Evolutionary conservation across 164 flowering plant species (phyloP).

Genomic region (Chimonanthus praecox): DNA sequence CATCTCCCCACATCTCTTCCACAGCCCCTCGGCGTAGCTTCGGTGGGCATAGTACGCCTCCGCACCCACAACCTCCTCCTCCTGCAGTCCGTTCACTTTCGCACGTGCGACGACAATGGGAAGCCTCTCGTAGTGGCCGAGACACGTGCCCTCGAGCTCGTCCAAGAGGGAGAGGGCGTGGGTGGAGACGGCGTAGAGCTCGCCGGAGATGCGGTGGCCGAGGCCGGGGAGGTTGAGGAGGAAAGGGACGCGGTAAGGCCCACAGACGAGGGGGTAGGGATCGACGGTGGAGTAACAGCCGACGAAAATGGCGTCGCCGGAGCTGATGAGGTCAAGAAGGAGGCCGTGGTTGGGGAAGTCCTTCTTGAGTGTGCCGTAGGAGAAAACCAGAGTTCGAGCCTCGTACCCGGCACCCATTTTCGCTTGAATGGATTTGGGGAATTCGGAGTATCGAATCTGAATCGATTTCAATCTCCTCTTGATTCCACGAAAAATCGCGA

Average conservation of each 20-base stretch:
- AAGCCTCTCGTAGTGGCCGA: conserved; percentile 67
- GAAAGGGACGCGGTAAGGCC: conserved; percentile 83
- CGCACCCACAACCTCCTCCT: conserved; percentile 10
- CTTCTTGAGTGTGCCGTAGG: conserved; percentile 82
- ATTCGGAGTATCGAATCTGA: too few species aligned
- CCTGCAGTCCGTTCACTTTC: conserved; percentile 1
- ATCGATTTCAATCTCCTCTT: too few species aligned
- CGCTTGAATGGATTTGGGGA: too few species aligned
- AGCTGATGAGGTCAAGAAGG: conserved; percentile 41
- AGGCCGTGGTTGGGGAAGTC: conserved; percentile 78
- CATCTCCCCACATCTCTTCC: conserved; percentile 56
- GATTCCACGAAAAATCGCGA: too few species aligned
- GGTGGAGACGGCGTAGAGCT: conserved; percentile 68
- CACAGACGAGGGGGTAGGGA: conserved; percentile 73
- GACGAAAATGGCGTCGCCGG: conserved; percentile 55
- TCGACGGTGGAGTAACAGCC: conserved; percentile 42
- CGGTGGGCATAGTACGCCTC: conserved; percentile 77
- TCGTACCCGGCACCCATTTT: too few species aligned
- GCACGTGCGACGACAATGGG: conserved; percentile 28
- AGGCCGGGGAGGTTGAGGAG: conserved; percentile 65
- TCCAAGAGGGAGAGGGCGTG: conserved; percentile 49
- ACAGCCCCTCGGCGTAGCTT: conserved; percentile 62
- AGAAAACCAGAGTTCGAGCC: conserved; percentile 38
- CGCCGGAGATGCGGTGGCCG: conserved; percentile 57
- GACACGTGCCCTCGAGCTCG: conserved; percentile 58